Evolutionary conservation across 805 yeast genomes (phyloP).

Genomic region (Scheffersomyces coipomensis): DNA sequence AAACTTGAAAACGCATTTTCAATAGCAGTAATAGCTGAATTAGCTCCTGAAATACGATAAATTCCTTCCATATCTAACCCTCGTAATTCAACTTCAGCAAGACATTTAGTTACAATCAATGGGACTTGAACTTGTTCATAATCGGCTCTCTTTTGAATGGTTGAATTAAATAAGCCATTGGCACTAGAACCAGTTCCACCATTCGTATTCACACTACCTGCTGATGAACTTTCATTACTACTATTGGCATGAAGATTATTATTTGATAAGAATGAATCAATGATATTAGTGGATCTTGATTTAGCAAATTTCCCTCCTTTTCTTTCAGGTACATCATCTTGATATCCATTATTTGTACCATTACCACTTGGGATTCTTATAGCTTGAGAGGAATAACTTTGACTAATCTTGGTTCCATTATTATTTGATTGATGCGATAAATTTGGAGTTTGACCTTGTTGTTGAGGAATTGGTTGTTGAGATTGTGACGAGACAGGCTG

Average conservation of each 20-base stretch:
- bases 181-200: background rate
- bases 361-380: conserved; percentile 5
- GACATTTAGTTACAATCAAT: conserved; percentile 64
- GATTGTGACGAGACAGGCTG: background rate
- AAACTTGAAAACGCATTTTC: conserved; percentile 39
- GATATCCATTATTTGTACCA: background rate
- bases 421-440: background rate
- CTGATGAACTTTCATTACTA: background rate
- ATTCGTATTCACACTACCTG: background rate
- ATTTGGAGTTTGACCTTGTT: conserved; percentile 2
- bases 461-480: conserved; percentile 7
- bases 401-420: conserved; percentile 5
- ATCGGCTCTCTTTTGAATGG: conserved; percentile 61
- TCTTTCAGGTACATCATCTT: conserved; percentile 7
- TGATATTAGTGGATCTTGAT: conserved; percentile 47
- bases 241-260: conserved; percentile 2
- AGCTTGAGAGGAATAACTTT: conserved; percentile 7
- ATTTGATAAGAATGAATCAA: conserved; percentile 30
- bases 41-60: conserved; percentile 85
- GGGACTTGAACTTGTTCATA: conserved; percentile 69
- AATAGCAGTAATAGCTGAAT: conserved; percentile 58
- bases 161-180: conserved; percentile 42
- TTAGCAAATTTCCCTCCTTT: conserved; percentile 29
- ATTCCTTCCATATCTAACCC: conserved; percentile 84
- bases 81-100: conserved; percentile 71